Base-by-base conservation (phyloP, 2,329 filamentous ascomycete genomes). In the Apiospora saccharicola region DNA sequence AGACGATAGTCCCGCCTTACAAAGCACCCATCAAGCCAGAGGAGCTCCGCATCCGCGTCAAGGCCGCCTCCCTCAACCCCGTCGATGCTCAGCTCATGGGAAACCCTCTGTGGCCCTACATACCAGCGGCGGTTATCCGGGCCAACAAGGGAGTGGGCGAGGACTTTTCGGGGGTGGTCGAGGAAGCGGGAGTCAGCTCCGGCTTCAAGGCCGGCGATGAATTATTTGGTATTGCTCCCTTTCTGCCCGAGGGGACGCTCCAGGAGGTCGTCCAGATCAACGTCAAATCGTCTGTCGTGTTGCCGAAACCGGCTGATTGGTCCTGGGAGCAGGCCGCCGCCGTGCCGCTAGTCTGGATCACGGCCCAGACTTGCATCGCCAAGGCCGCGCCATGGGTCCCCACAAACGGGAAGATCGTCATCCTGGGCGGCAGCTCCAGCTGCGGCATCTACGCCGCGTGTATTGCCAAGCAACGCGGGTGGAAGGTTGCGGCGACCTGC, bases 81-180 rank as follows among this genome's bases (percentile, higher is more conserved):
- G 72, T 76, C 22, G 76, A 76, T 34, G 71, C 72, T 19, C 76
- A 76, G 67, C 34, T 75, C 37, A 76, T 76, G 74, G 72, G 72
- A 1, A 67, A 72, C 22, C 57, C 69, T 1, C 26, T 76, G 53
- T 61, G 53, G 53, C 53, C 53, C 30, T 61, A 61, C 53, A 70
- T 72, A 4, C 70, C 72, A 12, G 57, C 72, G 1, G 68, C 71
- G 1, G 57, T 72, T 16, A 67, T 72, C 30, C 5, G 70, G n/a
- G n/a, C 61, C 1, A n/a, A 71, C 44, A 75, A 73, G 26, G 70
- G 74, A 49, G 71, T 70, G 41, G 74, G 70, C 68, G 64, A 70
- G 34, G 75, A 75, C 70, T 73, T 75, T 30, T 61, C 75, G 1
- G 73, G 74, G 1, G 47, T 75, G 0, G 75, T 76, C 16, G 67